Evolutionary conservation across 352 stramenopile species (phyloP), one percentile per base, ranked within the genome.

Genomic region (Phytophthora fragariaefolia): DNA sequence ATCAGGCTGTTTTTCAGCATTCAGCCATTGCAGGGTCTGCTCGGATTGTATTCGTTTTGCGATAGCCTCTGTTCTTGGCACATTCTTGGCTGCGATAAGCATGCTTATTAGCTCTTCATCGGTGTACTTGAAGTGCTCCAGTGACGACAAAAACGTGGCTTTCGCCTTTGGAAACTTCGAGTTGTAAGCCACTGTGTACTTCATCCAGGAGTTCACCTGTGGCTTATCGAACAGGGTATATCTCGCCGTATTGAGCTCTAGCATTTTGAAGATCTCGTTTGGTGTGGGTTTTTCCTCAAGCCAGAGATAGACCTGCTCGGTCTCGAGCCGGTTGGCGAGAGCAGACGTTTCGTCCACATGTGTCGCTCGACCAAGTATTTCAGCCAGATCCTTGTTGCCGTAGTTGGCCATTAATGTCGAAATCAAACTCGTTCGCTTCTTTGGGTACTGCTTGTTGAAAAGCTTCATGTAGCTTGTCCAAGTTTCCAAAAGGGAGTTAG

Each of bases 401-500:
- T 30, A 50, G 43, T 50, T 9, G 8, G 43, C 22, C 13, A 10
- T 17, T 13, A 50, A 22, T 30, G 43, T 50, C 20, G 43, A 50
- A 12, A 50, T 50, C 43, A 50, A 58, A 4, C 40, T 63, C 1
- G 57, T 67, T 30, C 52, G 32, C 49, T 55, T 46, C 26, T 7
- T 42, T 13, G 47, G 58, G 8, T 59, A 20, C 17, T 55, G 15
- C 23, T 56, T 28, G 30, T 67, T 67, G 59, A 56, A 67, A 2
- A 32, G 4, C 12, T 49, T 56, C 15, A 34, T 51, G 38, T 40
- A 51, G 12, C 10, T n/a, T 10, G 34, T 24, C 26, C 47, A 54
- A 20, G 18, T 23, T 5, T 36, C 9, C n/a, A 54, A 26, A 17
- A 24, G 26, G 8, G 47, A 10, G n/a, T 40, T 54, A 9, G 24